A percentile compares a stretch with the other conserved stretches of the same genome.
Evolutionary conservation across 805 yeast genomes (phyloP).

Genomic region (Helenozyma rhizophorensis): DNA sequence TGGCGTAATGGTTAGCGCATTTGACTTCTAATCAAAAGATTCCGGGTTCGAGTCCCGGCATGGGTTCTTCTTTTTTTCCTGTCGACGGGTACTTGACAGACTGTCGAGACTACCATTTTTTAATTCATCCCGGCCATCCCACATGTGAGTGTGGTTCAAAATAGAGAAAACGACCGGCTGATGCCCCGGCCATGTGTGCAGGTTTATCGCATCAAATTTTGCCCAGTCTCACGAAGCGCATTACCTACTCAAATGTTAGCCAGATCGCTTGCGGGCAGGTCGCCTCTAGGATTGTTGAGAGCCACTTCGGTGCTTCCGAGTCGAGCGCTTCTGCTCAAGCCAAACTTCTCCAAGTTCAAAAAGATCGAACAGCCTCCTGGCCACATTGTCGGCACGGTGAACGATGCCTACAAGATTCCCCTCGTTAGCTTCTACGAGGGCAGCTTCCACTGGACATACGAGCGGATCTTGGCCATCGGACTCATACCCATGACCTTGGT

Average conservation of each 20-base stretch:
- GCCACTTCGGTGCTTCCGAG: constrained; percentile 1
- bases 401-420: constrained; percentile 79
- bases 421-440: constrained; percentile 64
- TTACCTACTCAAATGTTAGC: constrained; percentile 6
- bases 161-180: neutral
- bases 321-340: constrained; percentile 24
- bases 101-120: neutral
- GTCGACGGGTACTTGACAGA: too few species aligned
- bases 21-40: constrained; percentile 16
- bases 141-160: neutral
- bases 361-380: constrained; percentile 84
- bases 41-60: constrained; percentile 18
- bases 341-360: constrained; percentile 46
- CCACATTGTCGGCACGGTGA: constrained; percentile 84
- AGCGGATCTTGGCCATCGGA: constrained; percentile 63
- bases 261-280: constrained; percentile 7
- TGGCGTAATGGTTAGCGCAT: constrained; percentile 18
- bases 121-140: neutral
- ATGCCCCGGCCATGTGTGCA: constrained; percentile 1
- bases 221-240: too few species aligned
- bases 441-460: constrained; percentile 91
- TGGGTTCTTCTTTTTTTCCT: constrained; percentile 9
- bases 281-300: constrained; percentile 7
- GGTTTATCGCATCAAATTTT: too few species aligned
- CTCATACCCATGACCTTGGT: constrained; percentile 72